These are phyloP conservation scores for Thelonectria blattea DNA, from an alignment of 2,329 filamentous ascomycete species.

Conservation along the genomic window DNA sequence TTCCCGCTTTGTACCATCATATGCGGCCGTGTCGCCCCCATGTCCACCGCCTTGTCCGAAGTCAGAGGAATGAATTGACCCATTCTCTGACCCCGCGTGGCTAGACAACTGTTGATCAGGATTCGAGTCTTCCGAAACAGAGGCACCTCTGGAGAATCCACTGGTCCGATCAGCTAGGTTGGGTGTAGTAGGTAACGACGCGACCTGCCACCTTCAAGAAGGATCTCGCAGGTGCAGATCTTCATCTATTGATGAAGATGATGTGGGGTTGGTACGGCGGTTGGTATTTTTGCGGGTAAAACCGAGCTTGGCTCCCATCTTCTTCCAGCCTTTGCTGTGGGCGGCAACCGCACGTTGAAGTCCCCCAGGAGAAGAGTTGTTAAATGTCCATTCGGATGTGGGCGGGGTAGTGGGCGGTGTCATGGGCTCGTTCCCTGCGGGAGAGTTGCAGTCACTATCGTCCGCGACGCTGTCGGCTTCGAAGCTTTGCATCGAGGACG, in stretches of 20 bases:
- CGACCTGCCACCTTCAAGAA: conserved; percentile 66
- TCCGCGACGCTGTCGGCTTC: conserved; percentile 64
- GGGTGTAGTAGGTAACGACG: conserved; percentile 53
- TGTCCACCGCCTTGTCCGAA: conserved; percentile 39
- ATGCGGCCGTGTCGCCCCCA: conserved; percentile 57
- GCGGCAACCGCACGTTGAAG: conserved; percentile 61
- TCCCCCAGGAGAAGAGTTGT: conserved; percentile 55
- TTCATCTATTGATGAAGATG: conserved; percentile 50
- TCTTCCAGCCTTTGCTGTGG: conserved; percentile 68
- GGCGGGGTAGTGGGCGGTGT: conserved; percentile 78
- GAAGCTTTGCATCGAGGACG: conserved; percentile 53
- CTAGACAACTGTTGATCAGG: conserved; percentile 50
- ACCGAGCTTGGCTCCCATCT: conserved; percentile 66
- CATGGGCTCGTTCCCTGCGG: conserved; percentile 65
- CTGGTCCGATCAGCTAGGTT: conserved; percentile 31
- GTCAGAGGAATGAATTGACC: conserved; percentile 28
- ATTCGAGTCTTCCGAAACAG: conserved; percentile 53
- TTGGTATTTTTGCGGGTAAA: conserved; percentile 59
- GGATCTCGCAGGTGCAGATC: conserved; percentile 47
- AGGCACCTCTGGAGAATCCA: conserved; percentile 22
- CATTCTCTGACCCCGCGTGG: conserved; percentile 26
- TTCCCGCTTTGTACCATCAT: conserved; percentile 39
- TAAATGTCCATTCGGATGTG: conserved; percentile 61
- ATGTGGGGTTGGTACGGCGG: conserved; percentile 51
- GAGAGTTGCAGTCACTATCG: conserved; percentile 68